A percentile compares a stretch with the other conserved stretches of the same genome.
Conservation (phyloP, 371 early-diverging fungal genomes). For the Syncephalastrum monosporum region DNA sequence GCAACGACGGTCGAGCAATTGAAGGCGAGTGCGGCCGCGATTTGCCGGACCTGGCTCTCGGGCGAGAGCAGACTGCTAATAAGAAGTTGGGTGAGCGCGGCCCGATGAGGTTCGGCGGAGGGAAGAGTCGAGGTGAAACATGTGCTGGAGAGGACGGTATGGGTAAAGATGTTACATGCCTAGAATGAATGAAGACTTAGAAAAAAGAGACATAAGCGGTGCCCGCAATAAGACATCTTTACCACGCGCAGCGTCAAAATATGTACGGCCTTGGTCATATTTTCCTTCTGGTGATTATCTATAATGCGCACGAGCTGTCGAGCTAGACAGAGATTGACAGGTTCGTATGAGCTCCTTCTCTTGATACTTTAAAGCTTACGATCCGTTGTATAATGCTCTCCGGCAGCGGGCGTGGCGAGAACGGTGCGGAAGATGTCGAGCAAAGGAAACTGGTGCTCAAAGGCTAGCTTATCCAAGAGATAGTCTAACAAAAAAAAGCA, state of each 20-base stretch:
- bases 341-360: too few species aligned
- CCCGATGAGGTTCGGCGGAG: constrained; percentile 34
- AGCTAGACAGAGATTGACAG: not conserved
- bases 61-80: constrained; percentile 58
- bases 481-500: constrained; percentile 20
- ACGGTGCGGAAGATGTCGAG: constrained; percentile 67
- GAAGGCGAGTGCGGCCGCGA: constrained; percentile 68
- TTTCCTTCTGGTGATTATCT: constrained; percentile 8
- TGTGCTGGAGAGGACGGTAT: constrained; percentile 37
- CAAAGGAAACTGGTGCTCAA: constrained; percentile 60
- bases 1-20: constrained; percentile 58
- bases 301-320: constrained; percentile 17
- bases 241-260: constrained; percentile 60
- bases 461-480: constrained; percentile 35
- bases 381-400: constrained; percentile 45
- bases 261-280: constrained; percentile 35
- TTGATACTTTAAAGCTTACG: constrained; percentile 19
- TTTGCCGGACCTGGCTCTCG: constrained; percentile 59
- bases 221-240: not conserved
- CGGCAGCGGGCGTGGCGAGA: constrained; percentile 37
- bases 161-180: constrained; percentile 64
- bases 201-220: not conserved
- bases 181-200: not conserved
- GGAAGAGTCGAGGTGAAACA: constrained; percentile 54
- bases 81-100: constrained; percentile 56